These are phyloP conservation scores for Hymenoscyphus fructigenus DNA, from an alignment of 2,329 filamentous ascomycete species.

Conservation along the genomic window DNA sequence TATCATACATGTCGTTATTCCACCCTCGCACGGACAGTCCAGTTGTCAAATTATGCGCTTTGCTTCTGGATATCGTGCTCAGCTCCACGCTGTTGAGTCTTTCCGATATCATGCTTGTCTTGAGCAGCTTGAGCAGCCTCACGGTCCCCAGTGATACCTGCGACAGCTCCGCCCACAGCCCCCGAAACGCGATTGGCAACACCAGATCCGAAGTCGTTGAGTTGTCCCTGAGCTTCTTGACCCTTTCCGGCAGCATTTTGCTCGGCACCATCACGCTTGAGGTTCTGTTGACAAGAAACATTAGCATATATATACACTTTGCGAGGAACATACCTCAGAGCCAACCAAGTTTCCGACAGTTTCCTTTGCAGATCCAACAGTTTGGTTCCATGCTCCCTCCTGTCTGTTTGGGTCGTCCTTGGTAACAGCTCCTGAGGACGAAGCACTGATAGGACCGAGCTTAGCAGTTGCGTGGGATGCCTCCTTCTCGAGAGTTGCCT, in stretches of 20 bases:
- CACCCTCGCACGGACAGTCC: too few species aligned
- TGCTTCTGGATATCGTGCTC: constrained; percentile 76
- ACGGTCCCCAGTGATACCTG: constrained; percentile 71
- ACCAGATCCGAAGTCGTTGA: constrained; percentile 71
- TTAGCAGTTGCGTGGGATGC: constrained; percentile 74
- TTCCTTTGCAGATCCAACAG: constrained; percentile 83
- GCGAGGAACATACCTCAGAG: constrained; percentile 55
- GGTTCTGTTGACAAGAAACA: constrained; percentile 41
- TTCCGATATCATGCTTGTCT: constrained; percentile 72
- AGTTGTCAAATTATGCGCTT: constrained; percentile 21
- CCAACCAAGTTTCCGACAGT: constrained; percentile 73
- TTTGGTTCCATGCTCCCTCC: constrained; percentile 81
- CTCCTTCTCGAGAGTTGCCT: constrained; percentile 66
- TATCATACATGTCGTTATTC: background rate
- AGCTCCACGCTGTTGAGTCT: constrained; percentile 79
- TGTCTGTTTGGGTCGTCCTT: constrained; percentile 72
- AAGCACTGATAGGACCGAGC: constrained; percentile 69
- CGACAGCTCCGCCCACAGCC: constrained; percentile 66
- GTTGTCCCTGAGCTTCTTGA: constrained; percentile 79
- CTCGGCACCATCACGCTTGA: constrained; percentile 71
- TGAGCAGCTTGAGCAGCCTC: constrained; percentile 64
- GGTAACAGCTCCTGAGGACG: constrained; percentile 66
- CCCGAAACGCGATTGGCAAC: constrained; percentile 67
- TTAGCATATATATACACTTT: constrained; percentile 1
- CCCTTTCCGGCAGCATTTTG: constrained; percentile 80